Evolutionary conservation across 1,284 basidiomycete species (phyloP).

Genomic region (Puccinia triticina): DNA sequence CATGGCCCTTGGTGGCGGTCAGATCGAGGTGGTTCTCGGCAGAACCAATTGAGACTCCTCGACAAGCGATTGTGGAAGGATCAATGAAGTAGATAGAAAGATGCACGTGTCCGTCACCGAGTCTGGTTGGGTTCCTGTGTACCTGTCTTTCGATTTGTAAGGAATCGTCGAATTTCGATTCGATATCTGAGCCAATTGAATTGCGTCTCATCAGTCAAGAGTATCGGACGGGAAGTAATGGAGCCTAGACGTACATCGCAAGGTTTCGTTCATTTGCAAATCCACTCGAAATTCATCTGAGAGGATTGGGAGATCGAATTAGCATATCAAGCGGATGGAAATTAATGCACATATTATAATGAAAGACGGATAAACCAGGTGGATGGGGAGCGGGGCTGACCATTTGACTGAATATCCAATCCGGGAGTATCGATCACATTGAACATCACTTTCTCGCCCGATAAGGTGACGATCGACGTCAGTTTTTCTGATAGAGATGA

Average conservation of each 20-base stretch:
- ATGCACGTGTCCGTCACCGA: constrained; percentile 47
- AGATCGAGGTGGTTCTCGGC: neutral
- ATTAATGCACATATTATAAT: neutral
- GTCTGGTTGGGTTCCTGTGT: constrained; percentile 41
- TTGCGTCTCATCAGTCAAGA: neutral
- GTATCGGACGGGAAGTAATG: neutral
- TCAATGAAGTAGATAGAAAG: constrained; percentile 42
- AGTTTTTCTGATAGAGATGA: constrained; percentile 14
- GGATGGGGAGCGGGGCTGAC: neutral
- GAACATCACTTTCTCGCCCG: constrained; percentile 25
- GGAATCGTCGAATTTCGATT: constrained; percentile 39
- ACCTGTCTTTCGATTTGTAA: constrained; percentile 47
- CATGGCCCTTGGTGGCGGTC: neutral
- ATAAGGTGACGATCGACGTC: constrained; percentile 14
- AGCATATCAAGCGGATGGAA: neutral
- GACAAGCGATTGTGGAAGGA: constrained; percentile 21
- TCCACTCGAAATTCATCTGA: constrained; percentile 48
- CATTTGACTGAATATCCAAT: constrained; percentile 48
- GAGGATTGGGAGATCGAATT: neutral
- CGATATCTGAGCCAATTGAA: constrained; percentile 27
- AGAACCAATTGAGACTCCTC: neutral
- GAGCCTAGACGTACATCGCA: constrained; percentile 23
- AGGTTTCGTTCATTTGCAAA: constrained; percentile 40
- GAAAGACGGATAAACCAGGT: neutral
- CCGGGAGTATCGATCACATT: constrained; percentile 41